These are phyloP conservation scores for Candida broadrunensis DNA, from an alignment of 805 yeast genomes.

Conservation along the genomic window DNA sequence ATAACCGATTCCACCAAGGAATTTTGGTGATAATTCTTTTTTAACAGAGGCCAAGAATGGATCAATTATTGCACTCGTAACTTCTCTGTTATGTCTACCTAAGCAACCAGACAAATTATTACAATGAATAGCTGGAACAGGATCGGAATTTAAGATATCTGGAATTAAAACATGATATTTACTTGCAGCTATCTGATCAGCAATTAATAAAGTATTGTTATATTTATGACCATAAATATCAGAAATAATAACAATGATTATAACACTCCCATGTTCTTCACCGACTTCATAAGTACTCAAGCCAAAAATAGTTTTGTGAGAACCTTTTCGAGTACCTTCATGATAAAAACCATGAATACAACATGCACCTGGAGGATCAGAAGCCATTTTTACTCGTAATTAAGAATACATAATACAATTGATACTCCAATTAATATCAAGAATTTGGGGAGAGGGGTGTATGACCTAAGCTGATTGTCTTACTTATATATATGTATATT, in stretches of 20 bases:
- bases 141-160: constrained; percentile 63
- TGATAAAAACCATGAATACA: constrained; percentile 43
- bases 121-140: constrained; percentile 11
- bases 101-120: constrained; percentile 49
- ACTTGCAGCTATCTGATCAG: constrained; percentile 65
- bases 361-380: constrained; percentile 52
- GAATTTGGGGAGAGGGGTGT: too few relatives aligned
- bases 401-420: too few relatives aligned
- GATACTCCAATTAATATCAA: too few relatives aligned
- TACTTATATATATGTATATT: too few relatives aligned
- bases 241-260: constrained; percentile 59
- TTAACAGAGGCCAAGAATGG: constrained; percentile 45
- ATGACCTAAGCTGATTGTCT: too few relatives aligned
- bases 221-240: constrained; percentile 67
- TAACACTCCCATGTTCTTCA: constrained; percentile 26
- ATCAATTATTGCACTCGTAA: constrained; percentile 47
- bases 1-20: constrained; percentile 64
- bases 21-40: constrained; percentile 26
- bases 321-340: constrained; percentile 52
- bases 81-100: constrained; percentile 46
- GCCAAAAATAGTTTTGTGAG: constrained; percentile 38
- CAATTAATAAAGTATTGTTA: constrained; percentile 58
- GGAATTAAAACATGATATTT: constrained; percentile 65
- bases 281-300: constrained; percentile 33
- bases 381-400: constrained; percentile 46